Evolutionary conservation across 495 filamentous ascomycete genomes (phyloP).

Genomic region (Penicillium mononematosum): DNA sequence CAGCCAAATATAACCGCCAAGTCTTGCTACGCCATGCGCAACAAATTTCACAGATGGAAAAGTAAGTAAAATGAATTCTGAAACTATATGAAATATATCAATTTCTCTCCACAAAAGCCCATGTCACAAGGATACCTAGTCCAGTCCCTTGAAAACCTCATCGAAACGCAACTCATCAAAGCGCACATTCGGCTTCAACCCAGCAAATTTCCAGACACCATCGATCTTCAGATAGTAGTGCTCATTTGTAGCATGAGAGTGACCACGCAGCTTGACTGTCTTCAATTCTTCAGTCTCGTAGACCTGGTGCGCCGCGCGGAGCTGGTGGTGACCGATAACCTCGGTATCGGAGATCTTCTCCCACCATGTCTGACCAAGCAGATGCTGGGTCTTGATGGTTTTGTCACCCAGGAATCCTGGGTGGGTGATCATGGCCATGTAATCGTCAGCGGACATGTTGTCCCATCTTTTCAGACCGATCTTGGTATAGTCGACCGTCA

Average conservation of each 20-base stretch:
- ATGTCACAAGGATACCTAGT: slow-evolving; percentile 1
- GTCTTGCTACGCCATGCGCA: not conserved
- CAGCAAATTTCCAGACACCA: slow-evolving; percentile 81
- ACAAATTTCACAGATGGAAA: not conserved
- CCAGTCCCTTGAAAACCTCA: slow-evolving; percentile 38
- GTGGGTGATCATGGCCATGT: slow-evolving; percentile 65
- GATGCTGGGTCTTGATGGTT: slow-evolving; percentile 71
- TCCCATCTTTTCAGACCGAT: slow-evolving; percentile 72
- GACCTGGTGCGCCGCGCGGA: slow-evolving; percentile 67
- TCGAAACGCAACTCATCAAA: slow-evolving; percentile 73
- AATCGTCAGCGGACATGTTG: slow-evolving; percentile 70
- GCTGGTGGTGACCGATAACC: slow-evolving; percentile 71
- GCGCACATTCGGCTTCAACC: slow-evolving; percentile 65
- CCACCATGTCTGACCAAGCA: slow-evolving; percentile 71
- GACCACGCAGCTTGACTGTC: slow-evolving; percentile 43
- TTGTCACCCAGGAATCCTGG: slow-evolving; percentile 68
- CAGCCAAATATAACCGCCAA: not conserved
- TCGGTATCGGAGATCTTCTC: slow-evolving; percentile 66
- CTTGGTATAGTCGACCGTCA: slow-evolving; percentile 71
- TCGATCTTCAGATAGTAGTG: slow-evolving; percentile 73
- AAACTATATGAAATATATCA: not conserved
- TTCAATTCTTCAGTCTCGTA: slow-evolving; percentile 28
- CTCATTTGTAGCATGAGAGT: slow-evolving; percentile 68
- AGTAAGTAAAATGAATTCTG: not conserved
- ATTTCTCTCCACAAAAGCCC: not conserved